Conservation (phyloP, 805 yeast species). For the Ogataea corticis region DNA sequence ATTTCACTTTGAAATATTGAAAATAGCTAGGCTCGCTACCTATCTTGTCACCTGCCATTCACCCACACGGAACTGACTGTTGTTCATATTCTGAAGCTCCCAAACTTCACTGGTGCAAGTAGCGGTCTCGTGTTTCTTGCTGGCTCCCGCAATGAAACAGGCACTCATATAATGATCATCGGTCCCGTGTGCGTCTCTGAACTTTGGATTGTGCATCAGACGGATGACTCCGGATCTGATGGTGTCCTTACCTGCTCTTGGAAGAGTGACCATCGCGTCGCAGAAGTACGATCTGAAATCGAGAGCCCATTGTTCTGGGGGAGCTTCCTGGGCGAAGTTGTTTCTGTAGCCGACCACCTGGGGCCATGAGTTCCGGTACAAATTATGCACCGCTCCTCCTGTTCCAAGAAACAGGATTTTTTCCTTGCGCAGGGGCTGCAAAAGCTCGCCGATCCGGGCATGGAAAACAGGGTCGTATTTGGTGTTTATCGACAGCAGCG, state of each 20-base stretch:
- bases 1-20: no score
- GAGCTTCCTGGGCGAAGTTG: constrained; percentile 11
- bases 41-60: constrained; percentile 4
- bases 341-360: constrained; percentile 10
- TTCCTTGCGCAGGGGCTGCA: constrained; percentile 6
- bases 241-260: constrained; percentile 4
- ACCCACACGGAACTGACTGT: constrained; percentile 11
- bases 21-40: no score
- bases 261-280: constrained; percentile 9
- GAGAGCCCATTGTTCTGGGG: constrained; percentile 13
- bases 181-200: constrained; percentile 12
- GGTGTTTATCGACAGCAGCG: constrained; percentile 10
- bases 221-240: constrained; percentile 7
- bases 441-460: constrained; percentile 9
- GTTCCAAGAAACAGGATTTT: constrained; percentile 11
- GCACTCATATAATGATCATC: constrained; percentile 15
- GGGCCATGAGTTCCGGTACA: constrained; percentile 11
- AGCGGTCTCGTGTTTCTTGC: constrained; percentile 4
- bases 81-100: constrained; percentile 12
- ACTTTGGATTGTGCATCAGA: constrained; percentile 10
- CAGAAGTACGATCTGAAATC: constrained; percentile 10
- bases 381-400: constrained; percentile 11
- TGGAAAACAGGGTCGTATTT: constrained; percentile 12
- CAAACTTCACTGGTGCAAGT: constrained; percentile 12
- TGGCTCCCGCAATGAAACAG: constrained; percentile 11